Conservation (phyloP, 352 stramenopile species). For the Pythium myriotylum region DNA sequence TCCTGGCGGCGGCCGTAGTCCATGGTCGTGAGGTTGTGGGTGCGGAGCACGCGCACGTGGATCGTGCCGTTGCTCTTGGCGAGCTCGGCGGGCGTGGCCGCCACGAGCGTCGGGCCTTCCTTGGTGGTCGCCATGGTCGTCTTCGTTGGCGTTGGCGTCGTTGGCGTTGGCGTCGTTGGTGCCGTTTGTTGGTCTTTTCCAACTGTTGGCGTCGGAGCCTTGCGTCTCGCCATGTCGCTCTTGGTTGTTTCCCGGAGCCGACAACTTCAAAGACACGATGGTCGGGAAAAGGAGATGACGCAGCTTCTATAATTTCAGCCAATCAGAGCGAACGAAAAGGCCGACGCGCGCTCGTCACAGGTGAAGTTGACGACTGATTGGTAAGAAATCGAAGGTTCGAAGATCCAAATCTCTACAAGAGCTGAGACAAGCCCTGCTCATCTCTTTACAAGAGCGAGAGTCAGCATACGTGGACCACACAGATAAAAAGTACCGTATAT, state of each 20-base stretch:
- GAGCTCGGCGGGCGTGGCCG: slow-evolving; percentile 13
- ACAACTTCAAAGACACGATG: slow-evolving; percentile 26
- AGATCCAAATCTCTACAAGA: slow-evolving; percentile 24
- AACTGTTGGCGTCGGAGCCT: slow-evolving; percentile 12
- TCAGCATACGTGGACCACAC: slow-evolving; percentile 15
- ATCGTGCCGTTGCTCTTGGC: slow-evolving; percentile 61
- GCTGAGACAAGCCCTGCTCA: slow-evolving; percentile 2
- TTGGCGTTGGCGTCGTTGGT: neutral
- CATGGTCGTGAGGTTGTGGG: slow-evolving; percentile 66
- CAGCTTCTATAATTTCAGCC: slow-evolving; percentile 18
- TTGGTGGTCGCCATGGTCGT: slow-evolving; percentile 15
- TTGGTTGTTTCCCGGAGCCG: too few species aligned
- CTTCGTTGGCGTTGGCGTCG: neutral
- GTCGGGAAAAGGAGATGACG: slow-evolving; percentile 5
- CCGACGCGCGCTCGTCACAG: slow-evolving; percentile 30
- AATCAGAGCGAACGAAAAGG: slow-evolving; percentile 8
- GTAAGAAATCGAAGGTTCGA: slow-evolving; percentile 22
- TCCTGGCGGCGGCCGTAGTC: slow-evolving; percentile 84
- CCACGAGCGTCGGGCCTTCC: slow-evolving; percentile 14
- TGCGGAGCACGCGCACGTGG: slow-evolving; percentile 70
- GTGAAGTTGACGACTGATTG: slow-evolving; percentile 22
- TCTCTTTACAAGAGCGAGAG: slow-evolving; percentile 6
- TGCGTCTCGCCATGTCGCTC: slow-evolving; percentile 23
- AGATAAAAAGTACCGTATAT: neutral
- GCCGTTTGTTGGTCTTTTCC: slow-evolving; percentile 7